phyloP scores from a whole-genome alignment of 176 grass and related monocot genomes.

The Luzula sylvatica region DNA sequence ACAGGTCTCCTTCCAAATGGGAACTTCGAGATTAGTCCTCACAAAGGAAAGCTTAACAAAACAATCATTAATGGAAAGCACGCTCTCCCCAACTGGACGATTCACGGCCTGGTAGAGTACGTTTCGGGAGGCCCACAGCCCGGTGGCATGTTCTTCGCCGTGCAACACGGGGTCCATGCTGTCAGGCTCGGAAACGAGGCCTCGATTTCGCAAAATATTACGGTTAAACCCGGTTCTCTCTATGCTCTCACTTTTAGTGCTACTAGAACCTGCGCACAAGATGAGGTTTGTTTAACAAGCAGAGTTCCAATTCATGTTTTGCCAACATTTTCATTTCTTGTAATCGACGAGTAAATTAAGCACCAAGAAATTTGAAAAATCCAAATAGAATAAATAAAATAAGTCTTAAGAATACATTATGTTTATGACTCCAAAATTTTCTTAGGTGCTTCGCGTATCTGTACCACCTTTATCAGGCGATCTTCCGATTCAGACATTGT shows the following conservation, averaged over 20 bases:
- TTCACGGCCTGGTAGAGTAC: slow-evolving; percentile 68
- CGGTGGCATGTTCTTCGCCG: slow-evolving; percentile 80
- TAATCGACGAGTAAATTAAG: no score
- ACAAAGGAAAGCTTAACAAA: slow-evolving; percentile 56
- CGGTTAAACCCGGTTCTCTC: slow-evolving; percentile 57
- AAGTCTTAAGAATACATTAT: no score
- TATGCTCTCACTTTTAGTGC: slow-evolving; percentile 90
- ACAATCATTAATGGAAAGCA: slow-evolving; percentile 80
- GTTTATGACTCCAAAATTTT: no score
- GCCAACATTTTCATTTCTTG: no score
- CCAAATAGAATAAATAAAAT: no score
- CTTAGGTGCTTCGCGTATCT: slow-evolving; percentile 36
- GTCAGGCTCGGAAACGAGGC: slow-evolving; percentile 71
- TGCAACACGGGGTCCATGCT: slow-evolving; percentile 76
- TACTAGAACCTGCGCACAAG: slow-evolving; percentile 88
- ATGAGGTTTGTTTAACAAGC: slow-evolving; percentile 41
- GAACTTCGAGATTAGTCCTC: slow-evolving; percentile 80
- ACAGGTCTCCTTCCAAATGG: slow-evolving; percentile 75
- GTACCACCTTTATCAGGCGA: slow-evolving; percentile 64
- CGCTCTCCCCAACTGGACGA: slow-evolving; percentile 75
- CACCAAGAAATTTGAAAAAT: no score
- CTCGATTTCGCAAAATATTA: slow-evolving; percentile 66
- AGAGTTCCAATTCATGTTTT: background rate
- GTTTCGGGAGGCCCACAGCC: slow-evolving; percentile 81
- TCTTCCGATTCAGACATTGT: slow-evolving; percentile 73